Evolutionary conservation across 345 rosid genomes (phyloP).

Genomic region (Euphorbia lathyris): DNA sequence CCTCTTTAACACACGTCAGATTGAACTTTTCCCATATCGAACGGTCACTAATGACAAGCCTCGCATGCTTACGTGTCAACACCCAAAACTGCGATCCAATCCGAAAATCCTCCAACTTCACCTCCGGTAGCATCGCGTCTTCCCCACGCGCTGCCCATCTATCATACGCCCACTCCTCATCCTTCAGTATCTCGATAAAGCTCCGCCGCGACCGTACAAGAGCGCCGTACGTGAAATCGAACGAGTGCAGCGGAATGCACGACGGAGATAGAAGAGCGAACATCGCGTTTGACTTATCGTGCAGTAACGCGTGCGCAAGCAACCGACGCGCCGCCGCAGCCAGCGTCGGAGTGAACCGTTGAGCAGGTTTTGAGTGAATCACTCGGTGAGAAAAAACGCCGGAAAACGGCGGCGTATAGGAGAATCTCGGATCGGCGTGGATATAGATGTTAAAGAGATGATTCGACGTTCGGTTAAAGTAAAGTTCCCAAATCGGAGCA

Average conservation of each 20-base stretch:
- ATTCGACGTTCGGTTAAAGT: slow-evolving; percentile 36
- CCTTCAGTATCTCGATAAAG: slow-evolving; percentile 62
- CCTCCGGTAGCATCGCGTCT: slow-evolving; percentile 67
- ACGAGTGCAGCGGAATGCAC: slow-evolving; percentile 66
- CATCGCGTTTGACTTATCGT: slow-evolving; percentile 57
- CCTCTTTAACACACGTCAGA: slow-evolving; percentile 44
- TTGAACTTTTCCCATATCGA: slow-evolving; percentile 60
- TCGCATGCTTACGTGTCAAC: slow-evolving; percentile 65
- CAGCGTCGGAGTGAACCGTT: slow-evolving; percentile 56
- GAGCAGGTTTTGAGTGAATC: slow-evolving; percentile 51
- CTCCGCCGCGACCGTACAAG: slow-evolving; percentile 43
- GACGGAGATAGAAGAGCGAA: slow-evolving; percentile 67
- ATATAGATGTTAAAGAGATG: slow-evolving; percentile 58
- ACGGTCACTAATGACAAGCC: slow-evolving; percentile 52
- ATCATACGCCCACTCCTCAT: slow-evolving; percentile 50
- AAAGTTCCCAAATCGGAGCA: slow-evolving; percentile 65
- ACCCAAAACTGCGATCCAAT: slow-evolving; percentile 91
- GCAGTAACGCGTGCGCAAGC: slow-evolving; percentile 61
- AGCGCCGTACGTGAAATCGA: slow-evolving; percentile 48
- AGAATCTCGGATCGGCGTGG: slow-evolving; percentile 60
- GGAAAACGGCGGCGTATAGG: slow-evolving; percentile 41
- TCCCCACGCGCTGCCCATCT: slow-evolving; percentile 86
- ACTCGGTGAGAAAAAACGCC: slow-evolving; percentile 57
- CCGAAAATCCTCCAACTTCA: slow-evolving; percentile 60
- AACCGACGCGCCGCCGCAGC: slow-evolving; percentile 67